A percentile compares a stretch with the other conserved stretches of the same genome.
These are phyloP conservation scores for Aureobasidium leucospermi DNA, from an alignment of 2,329 filamentous ascomycete genomes.

Conservation along the genomic window DNA sequence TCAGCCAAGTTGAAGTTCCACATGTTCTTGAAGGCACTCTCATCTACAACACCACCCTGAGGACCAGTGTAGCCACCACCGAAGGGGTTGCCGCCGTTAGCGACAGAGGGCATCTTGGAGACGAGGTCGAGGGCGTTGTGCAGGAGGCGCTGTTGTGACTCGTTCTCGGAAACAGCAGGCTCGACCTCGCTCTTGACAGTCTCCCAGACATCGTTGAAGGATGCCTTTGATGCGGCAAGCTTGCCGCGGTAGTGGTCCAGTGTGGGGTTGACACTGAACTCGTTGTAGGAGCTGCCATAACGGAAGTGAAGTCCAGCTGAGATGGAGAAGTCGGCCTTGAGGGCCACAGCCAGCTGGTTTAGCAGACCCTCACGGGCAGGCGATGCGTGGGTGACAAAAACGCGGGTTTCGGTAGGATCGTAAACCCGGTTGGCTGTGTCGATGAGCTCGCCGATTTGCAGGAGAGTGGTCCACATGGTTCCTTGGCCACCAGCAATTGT, in stretches of 20 bases:
- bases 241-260: conserved; percentile 98
- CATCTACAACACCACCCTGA: conserved; percentile 82
- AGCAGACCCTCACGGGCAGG: conserved; percentile 92
- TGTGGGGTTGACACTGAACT: conserved; percentile 97
- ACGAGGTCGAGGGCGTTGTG: conserved; percentile 88
- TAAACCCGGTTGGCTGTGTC: conserved; percentile 98
- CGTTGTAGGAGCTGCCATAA: conserved; percentile 98
- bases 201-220: conserved; percentile 99
- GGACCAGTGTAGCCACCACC: conserved; percentile 72
- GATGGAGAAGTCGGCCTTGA: conserved; percentile 97
- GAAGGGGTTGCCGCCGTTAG: conserved; percentile 93
- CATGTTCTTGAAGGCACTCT: conserved; percentile 99
- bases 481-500: conserved; percentile 97
- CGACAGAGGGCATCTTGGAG: conserved; percentile 95
- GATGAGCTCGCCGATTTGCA: conserved; percentile 97
- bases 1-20: conserved; percentile 99
- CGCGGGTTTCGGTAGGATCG: conserved; percentile 91
- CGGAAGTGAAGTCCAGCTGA: conserved; percentile 97
- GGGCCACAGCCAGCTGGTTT: conserved; percentile 92
- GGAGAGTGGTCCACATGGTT: conserved; percentile 97
- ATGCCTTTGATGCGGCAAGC: conserved; percentile 93
- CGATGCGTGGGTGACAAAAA: conserved; percentile 95
- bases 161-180: conserved; percentile 86
- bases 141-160: conserved; percentile 84
- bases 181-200: conserved; percentile 95